phyloP scores from a whole-genome alignment of 768 basidiomycete species.

The Naganishia antarctica region DNA sequence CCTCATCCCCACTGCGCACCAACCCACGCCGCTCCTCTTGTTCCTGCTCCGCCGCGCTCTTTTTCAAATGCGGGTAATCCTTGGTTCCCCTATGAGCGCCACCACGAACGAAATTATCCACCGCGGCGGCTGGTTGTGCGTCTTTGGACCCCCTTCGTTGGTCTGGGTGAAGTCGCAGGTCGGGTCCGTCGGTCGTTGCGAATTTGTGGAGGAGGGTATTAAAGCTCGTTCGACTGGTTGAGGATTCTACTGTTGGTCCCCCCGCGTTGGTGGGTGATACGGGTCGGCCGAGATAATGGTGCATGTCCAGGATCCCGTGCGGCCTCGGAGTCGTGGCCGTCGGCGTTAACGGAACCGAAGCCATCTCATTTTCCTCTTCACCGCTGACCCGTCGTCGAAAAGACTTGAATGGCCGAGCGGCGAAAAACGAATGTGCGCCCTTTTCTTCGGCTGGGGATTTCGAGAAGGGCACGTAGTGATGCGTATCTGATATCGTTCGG shows the following conservation, averaged over 20 bases:
- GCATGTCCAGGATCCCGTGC: constrained; percentile 11
- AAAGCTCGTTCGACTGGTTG: constrained; percentile 20
- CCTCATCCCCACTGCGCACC: constrained; percentile 26
- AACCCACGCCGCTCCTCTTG: constrained; percentile 28
- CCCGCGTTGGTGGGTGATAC: too few relatives aligned
- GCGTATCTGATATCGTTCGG: constrained; percentile 2
- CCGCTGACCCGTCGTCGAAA: constrained; percentile 11
- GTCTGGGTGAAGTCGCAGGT: constrained; percentile 1
- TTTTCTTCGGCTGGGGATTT: constrained; percentile 19
- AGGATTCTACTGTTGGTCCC: neutral
- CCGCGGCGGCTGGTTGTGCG: neutral
- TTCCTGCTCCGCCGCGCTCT: constrained; percentile 23
- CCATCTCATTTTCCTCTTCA: neutral
- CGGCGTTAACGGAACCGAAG: constrained; percentile 6
- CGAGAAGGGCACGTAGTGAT: neutral
- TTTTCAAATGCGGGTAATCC: constrained; percentile 36
- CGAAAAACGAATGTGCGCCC: constrained; percentile 11
- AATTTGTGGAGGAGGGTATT: constrained; percentile 25
- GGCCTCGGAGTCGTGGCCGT: neutral
- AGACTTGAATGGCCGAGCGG: constrained; percentile 15
- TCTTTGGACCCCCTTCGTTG: constrained; percentile 8
- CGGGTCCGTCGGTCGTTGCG: constrained; percentile 18
- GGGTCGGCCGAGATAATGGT: neutral
- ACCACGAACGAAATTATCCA: constrained; percentile 22
- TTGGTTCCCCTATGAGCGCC: constrained; percentile 32